Percentiles rank a stretch among this genome's conserved stretches.
phyloP scores from a whole-genome alignment of 306 rosid species.

The Quercus wislizeni region DNA sequence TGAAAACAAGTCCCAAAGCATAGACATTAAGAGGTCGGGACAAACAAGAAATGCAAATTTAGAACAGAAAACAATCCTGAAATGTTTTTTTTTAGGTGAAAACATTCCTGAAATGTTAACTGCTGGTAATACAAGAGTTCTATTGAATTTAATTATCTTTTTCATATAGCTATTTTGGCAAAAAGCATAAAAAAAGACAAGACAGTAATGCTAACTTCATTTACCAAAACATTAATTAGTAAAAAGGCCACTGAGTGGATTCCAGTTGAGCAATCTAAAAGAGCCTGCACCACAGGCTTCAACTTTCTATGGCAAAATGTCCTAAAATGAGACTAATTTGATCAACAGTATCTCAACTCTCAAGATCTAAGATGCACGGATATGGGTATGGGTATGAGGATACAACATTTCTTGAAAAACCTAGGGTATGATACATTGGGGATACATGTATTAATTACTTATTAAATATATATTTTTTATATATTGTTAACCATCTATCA shows the following conservation, averaged over 20 bases:
- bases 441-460: too few relatives aligned
- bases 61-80: not conserved
- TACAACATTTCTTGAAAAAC: too few relatives aligned
- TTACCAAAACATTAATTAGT: conserved; percentile 9
- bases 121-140: not conserved
- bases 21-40: not conserved
- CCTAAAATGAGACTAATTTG: not conserved
- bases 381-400: too few relatives aligned
- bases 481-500: too few relatives aligned
- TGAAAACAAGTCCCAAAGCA: not conserved
- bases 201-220: conserved; percentile 2
- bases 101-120: not conserved
- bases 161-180: not conserved
- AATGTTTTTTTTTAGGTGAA: not conserved
- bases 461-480: too few relatives aligned
- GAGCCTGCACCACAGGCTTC: not conserved
- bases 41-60: not conserved
- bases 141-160: not conserved
- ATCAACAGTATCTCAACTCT: not conserved
- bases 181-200: not conserved
- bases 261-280: not conserved
- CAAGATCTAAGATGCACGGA: too few relatives aligned
- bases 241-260: not conserved
- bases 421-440: too few relatives aligned
- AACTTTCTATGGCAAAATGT: not conserved